phyloP scores from a whole-genome alignment of 352 stramenopile genomes.

The Globisporangium megalacanthum region DNA sequence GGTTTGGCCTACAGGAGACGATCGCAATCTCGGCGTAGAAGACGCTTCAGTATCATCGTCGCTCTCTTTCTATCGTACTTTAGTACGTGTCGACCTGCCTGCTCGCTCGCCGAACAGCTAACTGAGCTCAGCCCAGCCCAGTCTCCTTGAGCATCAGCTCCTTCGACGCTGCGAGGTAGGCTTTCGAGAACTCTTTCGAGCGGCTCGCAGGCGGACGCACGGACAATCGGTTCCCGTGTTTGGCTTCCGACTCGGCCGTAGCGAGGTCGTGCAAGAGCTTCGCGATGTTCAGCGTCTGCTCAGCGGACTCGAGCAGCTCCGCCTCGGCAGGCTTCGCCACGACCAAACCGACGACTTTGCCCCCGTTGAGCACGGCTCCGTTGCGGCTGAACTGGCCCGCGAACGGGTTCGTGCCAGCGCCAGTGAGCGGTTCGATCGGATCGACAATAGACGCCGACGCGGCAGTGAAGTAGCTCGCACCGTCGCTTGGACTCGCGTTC shows the following conservation, averaged over 20 bases:
- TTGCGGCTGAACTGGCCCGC: constrained; percentile 50
- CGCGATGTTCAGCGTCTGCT: constrained; percentile 72
- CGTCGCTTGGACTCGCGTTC: constrained; percentile 24
- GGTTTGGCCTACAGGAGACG: no score
- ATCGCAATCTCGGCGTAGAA: no score
- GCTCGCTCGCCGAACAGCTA: no score
- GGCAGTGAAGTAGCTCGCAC: constrained; percentile 17
- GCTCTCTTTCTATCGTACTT: no score
- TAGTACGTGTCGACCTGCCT: no score
- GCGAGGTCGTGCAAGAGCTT: constrained; percentile 71
- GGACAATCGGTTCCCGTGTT: constrained; percentile 55
- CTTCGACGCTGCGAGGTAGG: constrained; percentile 63
- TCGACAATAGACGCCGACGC: constrained; percentile 14
- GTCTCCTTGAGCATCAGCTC: constrained; percentile 66
- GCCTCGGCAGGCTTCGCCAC: constrained; percentile 26
- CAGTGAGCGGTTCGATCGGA: constrained; percentile 8
- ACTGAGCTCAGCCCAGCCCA: constrained; percentile 21
- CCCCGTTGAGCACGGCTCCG: constrained; percentile 37
- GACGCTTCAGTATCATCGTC: no score
- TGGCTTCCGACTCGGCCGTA: constrained; percentile 60
- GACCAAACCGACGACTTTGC: constrained; percentile 28
- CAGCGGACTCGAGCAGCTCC: constrained; percentile 47
- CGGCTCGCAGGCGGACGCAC: constrained; percentile 36
- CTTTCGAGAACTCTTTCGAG: constrained; percentile 61
- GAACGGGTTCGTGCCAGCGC: constrained; percentile 32